Evolutionary conservation across 805 yeast genomes (phyloP).

Genomic region (Suhomyces xylopsoci): DNA sequence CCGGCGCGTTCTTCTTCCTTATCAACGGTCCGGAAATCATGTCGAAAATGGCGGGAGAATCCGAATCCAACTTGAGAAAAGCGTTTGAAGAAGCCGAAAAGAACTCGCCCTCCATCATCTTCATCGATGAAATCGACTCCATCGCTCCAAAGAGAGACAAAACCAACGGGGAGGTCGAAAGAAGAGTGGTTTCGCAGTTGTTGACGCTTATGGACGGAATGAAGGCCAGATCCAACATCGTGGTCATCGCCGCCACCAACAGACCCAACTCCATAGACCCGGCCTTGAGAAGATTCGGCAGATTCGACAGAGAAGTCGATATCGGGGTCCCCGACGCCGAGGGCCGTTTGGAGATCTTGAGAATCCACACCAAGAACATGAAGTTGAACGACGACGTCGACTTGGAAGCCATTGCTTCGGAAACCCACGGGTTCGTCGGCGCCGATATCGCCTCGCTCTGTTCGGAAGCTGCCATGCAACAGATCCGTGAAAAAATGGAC

Average conservation of each 20-base stretch:
- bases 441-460: conserved; percentile 97
- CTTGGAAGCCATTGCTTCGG: conserved; percentile 91
- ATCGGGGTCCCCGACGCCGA: conserved; percentile 96
- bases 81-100: conserved; percentile 99
- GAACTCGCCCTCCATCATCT: conserved; percentile 95
- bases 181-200: conserved; percentile 97
- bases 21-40: conserved; percentile 99
- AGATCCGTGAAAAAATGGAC: conserved; percentile 99
- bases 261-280: conserved; percentile 86
- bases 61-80: conserved; percentile 93
- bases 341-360: conserved; percentile 93
- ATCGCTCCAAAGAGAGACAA: conserved; percentile 99
- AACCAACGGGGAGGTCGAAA: conserved; percentile 99
- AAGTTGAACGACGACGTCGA: conserved; percentile 93
- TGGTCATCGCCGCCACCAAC: conserved; percentile 96
- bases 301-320: conserved; percentile 84
- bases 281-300: conserved; percentile 80
- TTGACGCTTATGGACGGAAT: conserved; percentile 99
- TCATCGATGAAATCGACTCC: conserved; percentile 97
- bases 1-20: conserved; percentile 97
- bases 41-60: conserved; percentile 99
- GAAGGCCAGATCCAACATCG: conserved; percentile 98
- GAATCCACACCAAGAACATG: conserved; percentile 99
- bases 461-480: conserved; percentile 99
- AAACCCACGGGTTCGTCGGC: conserved; percentile 99